Evolutionary conservation across 2,329 filamentous ascomycete species (phyloP).

Genomic region (Pleoardoris graminearum): DNA sequence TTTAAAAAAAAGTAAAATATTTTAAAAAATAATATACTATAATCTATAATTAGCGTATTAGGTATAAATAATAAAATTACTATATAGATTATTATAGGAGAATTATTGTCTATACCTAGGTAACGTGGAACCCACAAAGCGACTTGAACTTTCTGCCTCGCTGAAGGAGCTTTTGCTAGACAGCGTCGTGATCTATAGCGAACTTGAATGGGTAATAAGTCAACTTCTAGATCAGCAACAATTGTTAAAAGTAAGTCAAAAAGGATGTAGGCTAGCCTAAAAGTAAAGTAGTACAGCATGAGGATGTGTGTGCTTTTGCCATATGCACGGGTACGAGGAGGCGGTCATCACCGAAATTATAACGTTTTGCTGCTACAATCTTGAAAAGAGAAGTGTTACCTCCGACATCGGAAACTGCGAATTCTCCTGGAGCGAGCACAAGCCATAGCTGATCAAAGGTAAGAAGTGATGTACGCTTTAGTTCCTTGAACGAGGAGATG

Average conservation of each 20-base stretch:
- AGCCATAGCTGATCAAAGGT: conserved; percentile 4
- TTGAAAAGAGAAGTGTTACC: conserved; percentile 1
- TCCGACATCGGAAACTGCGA: neutral
- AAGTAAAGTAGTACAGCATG: too few species aligned
- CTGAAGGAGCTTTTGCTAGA: neutral
- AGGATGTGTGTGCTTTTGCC: too few species aligned
- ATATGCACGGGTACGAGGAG: too few species aligned
- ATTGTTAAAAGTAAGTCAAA: neutral
- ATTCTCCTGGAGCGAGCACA: conserved; percentile 1
- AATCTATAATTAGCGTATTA: too few species aligned
- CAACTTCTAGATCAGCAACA: neutral
- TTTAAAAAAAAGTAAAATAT: too few species aligned
- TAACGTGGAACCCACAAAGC: conserved; percentile 1
- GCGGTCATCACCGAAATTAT: neutral
- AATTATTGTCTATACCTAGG: too few species aligned
- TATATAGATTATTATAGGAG: too few species aligned
- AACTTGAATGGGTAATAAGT: conserved; percentile 1
- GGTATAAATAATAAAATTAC: too few species aligned
- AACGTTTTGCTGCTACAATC: conserved; percentile 2
- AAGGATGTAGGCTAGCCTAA: too few species aligned
- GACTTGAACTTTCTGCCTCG: neutral
- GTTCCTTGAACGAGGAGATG: neutral
- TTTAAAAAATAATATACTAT: too few species aligned
- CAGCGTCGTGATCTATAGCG: neutral
- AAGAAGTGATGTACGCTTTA: neutral